Evolutionary conservation across 2,329 filamentous ascomycete species (phyloP).

Genomic region (Emergomyces orientalis): DNA sequence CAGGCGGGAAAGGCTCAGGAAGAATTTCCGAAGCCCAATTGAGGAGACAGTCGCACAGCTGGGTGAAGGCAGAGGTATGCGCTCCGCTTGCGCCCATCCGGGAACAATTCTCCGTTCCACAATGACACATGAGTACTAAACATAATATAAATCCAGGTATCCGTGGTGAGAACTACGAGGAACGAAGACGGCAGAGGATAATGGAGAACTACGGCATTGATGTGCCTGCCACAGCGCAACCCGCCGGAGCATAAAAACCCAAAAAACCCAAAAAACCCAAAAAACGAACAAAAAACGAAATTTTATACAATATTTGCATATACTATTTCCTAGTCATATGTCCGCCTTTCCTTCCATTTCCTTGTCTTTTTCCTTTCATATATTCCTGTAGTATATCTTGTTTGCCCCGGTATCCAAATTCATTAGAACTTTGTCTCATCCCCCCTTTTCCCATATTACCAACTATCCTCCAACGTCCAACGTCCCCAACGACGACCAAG

Average conservation of each 20-base stretch:
- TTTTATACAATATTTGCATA: slow-evolving; percentile 6
- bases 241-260: slow-evolving; percentile 33
- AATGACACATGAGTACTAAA: slow-evolving; percentile 8
- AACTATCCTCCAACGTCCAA: not conserved
- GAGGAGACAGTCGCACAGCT: slow-evolving; percentile 73
- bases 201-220: slow-evolving; percentile 84
- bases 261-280: slow-evolving; percentile 5
- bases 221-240: slow-evolving; percentile 53
- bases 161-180: slow-evolving; percentile 69
- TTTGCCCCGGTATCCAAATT: not conserved
- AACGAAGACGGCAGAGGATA: slow-evolving; percentile 70
- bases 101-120: not conserved
- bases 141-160: slow-evolving; percentile 50
- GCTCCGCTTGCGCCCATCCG: not conserved
- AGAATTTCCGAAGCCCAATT: slow-evolving; percentile 61
- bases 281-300: slow-evolving; percentile 16
- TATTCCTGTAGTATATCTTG: slow-evolving; percentile 9
- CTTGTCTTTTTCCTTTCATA: slow-evolving; percentile 15
- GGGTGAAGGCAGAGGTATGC: slow-evolving; percentile 77
- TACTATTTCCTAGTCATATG: slow-evolving; percentile 6
- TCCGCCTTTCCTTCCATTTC: slow-evolving; percentile 10
- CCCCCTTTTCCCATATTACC: not conserved
- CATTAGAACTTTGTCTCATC: not conserved
- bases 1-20: slow-evolving; percentile 64
- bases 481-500: not conserved